Conservation (phyloP, 495 filamentous ascomycete genomes). For the Penicillium subrubescens region DNA sequence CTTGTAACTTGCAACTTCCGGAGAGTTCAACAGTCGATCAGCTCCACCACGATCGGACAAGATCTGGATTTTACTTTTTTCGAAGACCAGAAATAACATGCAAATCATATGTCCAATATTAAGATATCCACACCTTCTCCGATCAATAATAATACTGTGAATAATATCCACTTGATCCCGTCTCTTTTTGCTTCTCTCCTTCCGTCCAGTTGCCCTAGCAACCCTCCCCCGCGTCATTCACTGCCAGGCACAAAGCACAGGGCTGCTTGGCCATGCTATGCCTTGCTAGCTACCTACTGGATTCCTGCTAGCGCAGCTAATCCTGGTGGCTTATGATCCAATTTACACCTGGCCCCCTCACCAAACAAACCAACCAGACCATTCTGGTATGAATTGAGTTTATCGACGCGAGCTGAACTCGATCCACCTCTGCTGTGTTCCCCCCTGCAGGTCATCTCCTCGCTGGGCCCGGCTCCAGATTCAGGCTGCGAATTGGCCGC, state of each 20-base stretch:
- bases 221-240: slow-evolving; percentile 37
- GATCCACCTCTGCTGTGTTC: slow-evolving; percentile 13
- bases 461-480: slow-evolving; percentile 9
- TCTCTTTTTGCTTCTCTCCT: slow-evolving; percentile 5
- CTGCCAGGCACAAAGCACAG: too few relatives aligned
- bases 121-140: slow-evolving; percentile 13
- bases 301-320: background rate
- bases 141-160: background rate
- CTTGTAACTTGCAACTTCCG: background rate
- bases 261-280: too few relatives aligned
- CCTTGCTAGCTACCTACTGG: too few relatives aligned
- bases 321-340: background rate
- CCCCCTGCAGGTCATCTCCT: slow-evolving; percentile 25
- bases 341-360: background rate
- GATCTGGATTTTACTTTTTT: slow-evolving; percentile 23
- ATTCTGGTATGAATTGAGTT: slow-evolving; percentile 4
- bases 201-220: slow-evolving; percentile 35
- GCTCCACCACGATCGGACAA: slow-evolving; percentile 24
- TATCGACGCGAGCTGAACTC: slow-evolving; percentile 21
- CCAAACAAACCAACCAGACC: background rate
- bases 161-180: slow-evolving; percentile 3
- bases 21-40: slow-evolving; percentile 6
- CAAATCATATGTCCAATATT: background rate
- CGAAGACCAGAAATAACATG: background rate
- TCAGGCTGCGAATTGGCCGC: background rate